Base-by-base conservation (phyloP, 371 early-diverging fungal genomes). In the Coemansia sp. region DNA sequence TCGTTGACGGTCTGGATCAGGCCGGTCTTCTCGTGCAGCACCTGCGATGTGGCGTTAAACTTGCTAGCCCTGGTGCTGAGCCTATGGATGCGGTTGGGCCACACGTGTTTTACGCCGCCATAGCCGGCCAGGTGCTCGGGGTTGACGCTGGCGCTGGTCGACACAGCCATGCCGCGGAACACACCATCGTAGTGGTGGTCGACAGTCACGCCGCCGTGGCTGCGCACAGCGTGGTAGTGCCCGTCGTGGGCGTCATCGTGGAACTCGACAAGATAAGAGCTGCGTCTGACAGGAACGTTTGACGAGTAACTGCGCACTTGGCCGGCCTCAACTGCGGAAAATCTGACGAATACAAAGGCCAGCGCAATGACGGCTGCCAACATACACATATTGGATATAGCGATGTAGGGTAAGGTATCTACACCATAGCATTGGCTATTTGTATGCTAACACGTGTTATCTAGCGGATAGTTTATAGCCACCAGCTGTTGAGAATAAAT, bases 1-100 rank as follows among this genome's bases (percentile, higher is more conserved):
- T 81, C 64, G 14, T 67, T 14, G 51, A 80, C 77, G n/a, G 82
- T 80, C 8, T 60, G n/a, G 39, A 75, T 72, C 3, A 87, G 82
- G 11, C 87, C 86, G 14, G 88, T 83, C 77, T 82, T 70, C 4
- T 61, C 59, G 64, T 86, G 86, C 33, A 64, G 54, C 14, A 8
- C 39, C 8, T 40, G 34, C 5, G 32, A 56, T 0, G 64, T 56
- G 3, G 24, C 16, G 49, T 64, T 57, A 2, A n/a, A 4, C 1
- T 6, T 8, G 1, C 44, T 9, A 4, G 4, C 10, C 5, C 5
- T 5, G 24, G 43, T 56, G 5, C 24, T 33, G 1, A 60, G 52
- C 7, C 37, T 49, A n/a, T 44, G 60, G 46, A 50, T 43, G 5
- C 64, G 33, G 18, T 59, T 63, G 10, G 64, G 64, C 60, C 61